Conservation (phyloP, 176 grass and related monocot genomes). For the Eleusine indica region DNA sequence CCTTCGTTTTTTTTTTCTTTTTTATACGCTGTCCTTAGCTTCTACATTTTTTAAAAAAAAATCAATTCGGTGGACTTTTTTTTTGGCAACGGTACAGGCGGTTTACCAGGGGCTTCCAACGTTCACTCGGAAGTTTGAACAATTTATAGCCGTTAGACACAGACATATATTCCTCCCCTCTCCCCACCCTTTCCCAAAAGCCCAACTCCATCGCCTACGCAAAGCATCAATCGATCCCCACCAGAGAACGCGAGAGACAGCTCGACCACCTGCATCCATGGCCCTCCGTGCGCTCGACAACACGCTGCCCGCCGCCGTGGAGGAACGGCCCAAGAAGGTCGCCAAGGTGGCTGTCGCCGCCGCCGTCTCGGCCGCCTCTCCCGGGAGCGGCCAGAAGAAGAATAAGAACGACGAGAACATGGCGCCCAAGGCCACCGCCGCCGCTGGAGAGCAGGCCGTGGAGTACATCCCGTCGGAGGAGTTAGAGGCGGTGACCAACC, state of each 20-base stretch:
- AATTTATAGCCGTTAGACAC: constrained; percentile 48
- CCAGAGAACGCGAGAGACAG: no score
- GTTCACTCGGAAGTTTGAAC: constrained; percentile 46
- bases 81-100: constrained; percentile 11
- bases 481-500: constrained; percentile 51
- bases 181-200: neutral
- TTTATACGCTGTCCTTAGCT: neutral
- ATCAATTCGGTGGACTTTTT: neutral
- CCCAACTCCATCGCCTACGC: neutral
- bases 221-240: neutral
- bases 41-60: neutral
- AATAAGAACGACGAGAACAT: constrained; percentile 64
- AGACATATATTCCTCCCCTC: neutral
- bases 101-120: constrained; percentile 8
- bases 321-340: constrained; percentile 76
- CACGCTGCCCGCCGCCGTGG: constrained; percentile 51
- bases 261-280: constrained; percentile 40
- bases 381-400: constrained; percentile 30
- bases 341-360: constrained; percentile 52
- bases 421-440: constrained; percentile 33
- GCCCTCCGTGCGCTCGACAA: constrained; percentile 89
- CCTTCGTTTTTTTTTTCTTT: no score
- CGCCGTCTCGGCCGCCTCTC: constrained; percentile 7
- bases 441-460: constrained; percentile 53
- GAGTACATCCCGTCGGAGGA: constrained; percentile 78